phyloP scores from a whole-genome alignment of 208 protist species.

The Leishmania mexicana region DNA sequence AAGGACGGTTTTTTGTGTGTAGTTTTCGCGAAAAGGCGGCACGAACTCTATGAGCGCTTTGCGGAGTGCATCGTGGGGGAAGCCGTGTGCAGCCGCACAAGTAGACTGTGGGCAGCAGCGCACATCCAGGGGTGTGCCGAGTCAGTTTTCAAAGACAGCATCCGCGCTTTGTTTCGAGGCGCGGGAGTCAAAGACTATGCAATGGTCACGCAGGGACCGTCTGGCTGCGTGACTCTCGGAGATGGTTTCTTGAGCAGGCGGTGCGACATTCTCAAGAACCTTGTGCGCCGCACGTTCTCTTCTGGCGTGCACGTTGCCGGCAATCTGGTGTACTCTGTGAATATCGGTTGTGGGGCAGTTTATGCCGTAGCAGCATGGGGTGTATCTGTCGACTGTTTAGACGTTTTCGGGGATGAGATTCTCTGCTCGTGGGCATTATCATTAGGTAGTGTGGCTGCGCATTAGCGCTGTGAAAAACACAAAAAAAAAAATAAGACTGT shows the following conservation, averaged over 20 bases:
- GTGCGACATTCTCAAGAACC: not conserved
- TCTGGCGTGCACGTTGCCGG: not conserved
- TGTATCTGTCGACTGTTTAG: not conserved
- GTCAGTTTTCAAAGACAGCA: not conserved
- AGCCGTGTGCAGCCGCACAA: not conserved
- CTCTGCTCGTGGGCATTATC: not conserved
- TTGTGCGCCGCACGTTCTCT: not conserved
- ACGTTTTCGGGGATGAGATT: not conserved
- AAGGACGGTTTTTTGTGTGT: not conserved
- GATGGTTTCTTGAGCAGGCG: not conserved
- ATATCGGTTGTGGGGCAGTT: not conserved
- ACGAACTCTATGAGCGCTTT: conserved; percentile 1
- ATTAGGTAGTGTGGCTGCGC: not conserved
- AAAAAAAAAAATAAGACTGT: not conserved
- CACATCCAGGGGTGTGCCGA: not conserved
- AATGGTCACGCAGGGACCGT: not conserved
- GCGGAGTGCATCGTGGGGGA: not conserved
- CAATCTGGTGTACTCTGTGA: not conserved
- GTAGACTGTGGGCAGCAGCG: not conserved
- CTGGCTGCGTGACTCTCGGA: not conserved
- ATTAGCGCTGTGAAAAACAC: not conserved
- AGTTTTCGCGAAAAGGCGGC: not conserved
- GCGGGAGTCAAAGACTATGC: not conserved
- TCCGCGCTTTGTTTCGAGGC: not conserved
- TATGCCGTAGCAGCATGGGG: not conserved